Percentiles rank a stretch among this genome's conserved stretches.
These are phyloP conservation scores for Kwoniella sp. DNA, from an alignment of 768 basidiomycete genomes.

Conservation along the genomic window DNA sequence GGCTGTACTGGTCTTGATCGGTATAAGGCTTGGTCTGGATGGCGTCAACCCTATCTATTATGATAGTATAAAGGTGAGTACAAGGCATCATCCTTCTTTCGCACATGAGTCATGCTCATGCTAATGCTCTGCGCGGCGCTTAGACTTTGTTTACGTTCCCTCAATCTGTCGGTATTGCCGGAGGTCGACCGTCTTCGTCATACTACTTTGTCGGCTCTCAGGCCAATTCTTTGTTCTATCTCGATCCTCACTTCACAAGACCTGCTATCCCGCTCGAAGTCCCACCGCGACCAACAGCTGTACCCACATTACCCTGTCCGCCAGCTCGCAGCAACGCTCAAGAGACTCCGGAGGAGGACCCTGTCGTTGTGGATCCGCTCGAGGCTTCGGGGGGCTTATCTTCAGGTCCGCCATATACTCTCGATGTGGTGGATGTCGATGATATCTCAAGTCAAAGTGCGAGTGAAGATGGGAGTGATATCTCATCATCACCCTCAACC, in stretches of 20 bases:
- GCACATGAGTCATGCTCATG: no score
- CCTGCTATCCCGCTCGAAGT: slow-evolving; percentile 67
- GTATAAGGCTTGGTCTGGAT: slow-evolving; percentile 82
- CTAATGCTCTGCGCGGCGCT: not conserved
- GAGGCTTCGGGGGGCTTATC: not conserved
- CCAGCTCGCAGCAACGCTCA: not conserved
- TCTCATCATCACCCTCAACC: slow-evolving; percentile 18
- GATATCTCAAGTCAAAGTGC: slow-evolving; percentile 37
- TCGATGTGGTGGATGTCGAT: slow-evolving; percentile 46
- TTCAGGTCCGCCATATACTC: slow-evolving; percentile 11
- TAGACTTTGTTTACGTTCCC: slow-evolving; percentile 88
- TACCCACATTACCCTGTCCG: not conserved
- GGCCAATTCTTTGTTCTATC: slow-evolving; percentile 70
- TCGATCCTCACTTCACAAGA: slow-evolving; percentile 65
- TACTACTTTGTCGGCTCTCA: slow-evolving; percentile 97
- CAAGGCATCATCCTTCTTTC: not conserved
- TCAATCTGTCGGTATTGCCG: slow-evolving; percentile 94
- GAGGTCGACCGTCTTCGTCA: slow-evolving; percentile 92
- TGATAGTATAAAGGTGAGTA: slow-evolving; percentile 72
- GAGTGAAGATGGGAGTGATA: slow-evolving; percentile 28
- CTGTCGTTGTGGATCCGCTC: slow-evolving; percentile 13
- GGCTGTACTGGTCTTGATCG: slow-evolving; percentile 82
- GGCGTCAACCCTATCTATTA: slow-evolving; percentile 95
- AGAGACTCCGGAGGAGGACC: slow-evolving; percentile 12
- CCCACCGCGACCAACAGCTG: slow-evolving; percentile 30